Base-by-base conservation (phyloP, 2,329 filamentous ascomycete species). In the Daldinia eschscholtzii region DNA sequence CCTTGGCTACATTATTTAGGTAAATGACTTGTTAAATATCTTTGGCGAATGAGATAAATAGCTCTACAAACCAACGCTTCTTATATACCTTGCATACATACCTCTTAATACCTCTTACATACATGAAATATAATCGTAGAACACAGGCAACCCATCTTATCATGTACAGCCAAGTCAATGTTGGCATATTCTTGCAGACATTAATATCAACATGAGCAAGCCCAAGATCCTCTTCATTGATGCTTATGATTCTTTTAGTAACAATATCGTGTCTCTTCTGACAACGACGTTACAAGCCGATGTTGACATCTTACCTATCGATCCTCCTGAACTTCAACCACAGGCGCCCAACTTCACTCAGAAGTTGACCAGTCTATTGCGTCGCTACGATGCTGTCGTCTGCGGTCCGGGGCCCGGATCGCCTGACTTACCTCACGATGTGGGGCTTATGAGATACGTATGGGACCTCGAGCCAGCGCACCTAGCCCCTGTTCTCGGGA, bases 201-300 rank as follows among this genome's bases (percentile, higher is more conserved):
- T 70, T 66, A 73, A 70, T 60, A 80, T 70, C 67, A 73, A 70
- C 58, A 80, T 80, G 79, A 70, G 65, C 58, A 75, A 74, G 46
- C 76, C 77, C 70, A 83, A 83, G 67, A 91, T 98, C 70, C 88
- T 98, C 70, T 97, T 97, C 81, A 86, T 99, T 73, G 96, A 98
- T 80, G 94, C 95, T 70, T 97, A 97, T 81, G 96, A 99, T 83
- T 98, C 94, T 46, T 99, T 98, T 81, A 93, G 94, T 62, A 94
- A 97, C 82, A 98, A 98, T 82, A 96, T 98, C 75, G 89, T 97
- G 60, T 90, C 92, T 5, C 87, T 97, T 37, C 85, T 98, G 53
- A 87, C 91, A 73, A 89, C 91, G 3, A 85, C 88, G 3, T 85
- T 97, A 7, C 82, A 86, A 66, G 91, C 88, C 20, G 84, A 90